These are phyloP conservation scores for Lavandula angustifolia DNA, from an alignment of 257 asterid genomes.

Conservation along the genomic window DNA sequence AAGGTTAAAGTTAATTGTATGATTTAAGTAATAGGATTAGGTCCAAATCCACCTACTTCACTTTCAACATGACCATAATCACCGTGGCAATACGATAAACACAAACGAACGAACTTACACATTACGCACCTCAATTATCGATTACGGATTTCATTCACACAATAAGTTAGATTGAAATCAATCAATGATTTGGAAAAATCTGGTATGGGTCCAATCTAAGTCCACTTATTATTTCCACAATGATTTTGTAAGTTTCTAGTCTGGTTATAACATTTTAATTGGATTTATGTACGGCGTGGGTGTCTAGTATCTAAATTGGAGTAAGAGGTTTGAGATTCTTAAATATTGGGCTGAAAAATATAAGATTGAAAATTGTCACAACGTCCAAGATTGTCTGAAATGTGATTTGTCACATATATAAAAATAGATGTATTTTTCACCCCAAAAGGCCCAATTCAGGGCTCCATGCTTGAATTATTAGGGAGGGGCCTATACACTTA, in stretches of 20 bases:
- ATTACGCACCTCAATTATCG: neutral
- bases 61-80: constrained; percentile 29
- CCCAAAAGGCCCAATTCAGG: constrained; percentile 25
- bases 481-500: neutral
- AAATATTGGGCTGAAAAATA: neutral
- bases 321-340: neutral
- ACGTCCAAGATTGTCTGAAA: constrained; percentile 31
- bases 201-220: neutral
- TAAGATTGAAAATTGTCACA: constrained; percentile 23
- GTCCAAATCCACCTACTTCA: constrained; percentile 40
- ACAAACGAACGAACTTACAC: neutral
- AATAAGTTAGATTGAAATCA: constrained; percentile 6
- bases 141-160: too few relatives aligned
- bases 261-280: neutral
- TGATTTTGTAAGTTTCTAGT: neutral
- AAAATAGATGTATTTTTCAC: constrained; percentile 25
- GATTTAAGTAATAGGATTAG: constrained; percentile 41
- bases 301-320: constrained; percentile 14
- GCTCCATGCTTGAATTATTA: constrained; percentile 27
- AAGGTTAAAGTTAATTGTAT: constrained; percentile 38
- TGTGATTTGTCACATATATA: constrained; percentile 31
- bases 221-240: neutral
- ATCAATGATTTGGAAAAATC: neutral
- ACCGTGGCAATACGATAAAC: constrained; percentile 17
- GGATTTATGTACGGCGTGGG: constrained; percentile 7